These are phyloP conservation scores for Cutaneotrichosporon sp. DNA, from an alignment of 1,284 basidiomycete species.

Conservation along the genomic window DNA sequence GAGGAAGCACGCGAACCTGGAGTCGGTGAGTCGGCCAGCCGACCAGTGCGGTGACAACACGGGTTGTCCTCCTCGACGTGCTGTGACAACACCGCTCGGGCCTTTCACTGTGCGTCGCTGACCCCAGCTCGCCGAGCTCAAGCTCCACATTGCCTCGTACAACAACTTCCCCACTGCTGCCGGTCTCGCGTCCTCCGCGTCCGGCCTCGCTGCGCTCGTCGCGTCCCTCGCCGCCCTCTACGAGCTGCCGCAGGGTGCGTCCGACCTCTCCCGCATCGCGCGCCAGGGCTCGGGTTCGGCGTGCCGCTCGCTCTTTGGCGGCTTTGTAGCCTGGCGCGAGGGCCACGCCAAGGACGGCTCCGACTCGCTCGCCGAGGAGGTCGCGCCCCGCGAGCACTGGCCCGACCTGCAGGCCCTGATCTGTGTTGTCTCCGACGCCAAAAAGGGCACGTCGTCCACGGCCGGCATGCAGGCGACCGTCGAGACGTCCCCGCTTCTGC, in stretches of 20 bases:
- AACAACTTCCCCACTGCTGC: conserved; percentile 99
- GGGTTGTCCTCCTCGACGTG: not conserved
- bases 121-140: conserved; percentile 62
- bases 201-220: conserved; percentile 92
- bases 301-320: conserved; percentile 93
- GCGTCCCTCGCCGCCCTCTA: conserved; percentile 85
- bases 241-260: conserved; percentile 63
- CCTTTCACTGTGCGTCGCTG: not conserved
- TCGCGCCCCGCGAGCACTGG: conserved; percentile 86
- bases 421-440: conserved; percentile 92
- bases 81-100: not conserved
- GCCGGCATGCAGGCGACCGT: conserved; percentile 97
- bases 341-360: conserved; percentile 64
- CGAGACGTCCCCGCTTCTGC: conserved; percentile 80
- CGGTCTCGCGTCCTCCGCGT: conserved; percentile 93
- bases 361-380: conserved; percentile 83
- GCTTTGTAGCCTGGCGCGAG: conserved; percentile 94
- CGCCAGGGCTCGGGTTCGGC: conserved; percentile 97
- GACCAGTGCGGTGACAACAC: not conserved
- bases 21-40: conserved; percentile 56
- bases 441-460: conserved; percentile 94
- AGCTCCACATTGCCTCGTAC: conserved; percentile 82
- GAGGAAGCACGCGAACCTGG: conserved; percentile 58
- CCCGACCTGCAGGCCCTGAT: conserved; percentile 94
- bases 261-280: conserved; percentile 81